Base-by-base conservation (phyloP, 202 grass and related monocot species). In the Zoysia matrella region DNA sequence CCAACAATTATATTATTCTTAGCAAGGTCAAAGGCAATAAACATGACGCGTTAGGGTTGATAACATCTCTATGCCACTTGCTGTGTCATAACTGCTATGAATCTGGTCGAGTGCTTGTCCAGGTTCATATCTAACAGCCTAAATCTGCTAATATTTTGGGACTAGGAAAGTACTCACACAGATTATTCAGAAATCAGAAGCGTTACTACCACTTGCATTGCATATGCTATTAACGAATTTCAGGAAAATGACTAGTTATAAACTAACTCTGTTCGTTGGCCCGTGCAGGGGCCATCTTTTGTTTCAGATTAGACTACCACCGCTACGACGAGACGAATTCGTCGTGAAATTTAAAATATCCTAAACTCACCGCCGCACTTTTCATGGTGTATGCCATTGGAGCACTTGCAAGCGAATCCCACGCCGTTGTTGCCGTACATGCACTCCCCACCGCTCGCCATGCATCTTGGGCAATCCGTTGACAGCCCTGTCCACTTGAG, bases 351-450 rank as follows among this genome's bases (percentile, higher is more conserved):
- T 74, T 18, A 10, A 5, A 65, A 39, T 51, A 49, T 39, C 1
- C 18, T 52, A 8, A 75, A 88, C 81, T 88, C 71, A 76, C 71
- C 76, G 71, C 71, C 76, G 64, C 86, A 88, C 47, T 80, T 63
- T 2, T 47, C 46, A 46, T 4, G 8, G 40, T 22, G 57, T 16
- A 71, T 10, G 30, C 3, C 65, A 39, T 47, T 74, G 52, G 83
- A 39, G 79, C 91, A 94, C 8, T 79, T 53, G 73, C 91, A 94
- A 60, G 65, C 22, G 61, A 91, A 89, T 0, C 30, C 15, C 2
- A 45, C 7, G 69, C 50, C 64, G n/a, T 10, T 0, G 47, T 49
- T 36, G 14, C 4, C 52, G 0, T 83, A 83, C 3, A 14, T 11
- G 74, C 88, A 94, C 7, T 44, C 4, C 1, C 89, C 81, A 2